Evolutionary conservation across 2,329 filamentous ascomycete species (phyloP), one percentile per base, ranked within the genome.

Genomic region (Fusarium humuli): DNA sequence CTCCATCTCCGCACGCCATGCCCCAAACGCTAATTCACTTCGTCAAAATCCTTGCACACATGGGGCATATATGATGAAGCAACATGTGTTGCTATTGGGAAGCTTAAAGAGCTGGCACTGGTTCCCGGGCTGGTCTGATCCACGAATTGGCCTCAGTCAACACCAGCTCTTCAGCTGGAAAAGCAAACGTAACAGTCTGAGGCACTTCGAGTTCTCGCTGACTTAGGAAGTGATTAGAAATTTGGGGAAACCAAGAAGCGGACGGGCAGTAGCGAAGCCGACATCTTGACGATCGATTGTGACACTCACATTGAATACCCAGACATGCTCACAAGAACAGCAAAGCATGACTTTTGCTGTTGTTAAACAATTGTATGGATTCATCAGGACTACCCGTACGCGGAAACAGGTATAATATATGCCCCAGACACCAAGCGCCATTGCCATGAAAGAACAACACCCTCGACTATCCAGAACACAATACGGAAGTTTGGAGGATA

Each of bases 391-490:
- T 64, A 67, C 64, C 44, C 56, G 22, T 42, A 50, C 52, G 56
- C 45, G 63, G 61, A 59, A 73, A 70, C 73, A 79, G 72, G 75
- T 74, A 77, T 77, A 77, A 27, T 75, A 74, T 69, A 75, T 77
- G 74, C 72, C 68, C 73, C 70, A 69, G 72, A 76, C 67, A 78
- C 75, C 72, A 70, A 76, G 78, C 78, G 73, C 78, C 78, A 62
- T 72, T 79, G 77, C 77, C 73, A 77, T 79, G 75, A 77, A 70
- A 76, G 65, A 73, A 73, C 65, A 73, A 63, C 70, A 68, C 74
- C 67, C 61, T 66, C 69, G 44, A 64, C 50, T 45, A 59, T 50
- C 56, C 45, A 66, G 46, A 44, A 48, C 47, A 66, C 70, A 73
- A 66, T 49, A 55, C 63, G 73, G 56, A 66, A 62, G 57, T 40